Conservation (phyloP, 2,329 filamentous ascomycete genomes). For the Apiospora sp. region DNA sequence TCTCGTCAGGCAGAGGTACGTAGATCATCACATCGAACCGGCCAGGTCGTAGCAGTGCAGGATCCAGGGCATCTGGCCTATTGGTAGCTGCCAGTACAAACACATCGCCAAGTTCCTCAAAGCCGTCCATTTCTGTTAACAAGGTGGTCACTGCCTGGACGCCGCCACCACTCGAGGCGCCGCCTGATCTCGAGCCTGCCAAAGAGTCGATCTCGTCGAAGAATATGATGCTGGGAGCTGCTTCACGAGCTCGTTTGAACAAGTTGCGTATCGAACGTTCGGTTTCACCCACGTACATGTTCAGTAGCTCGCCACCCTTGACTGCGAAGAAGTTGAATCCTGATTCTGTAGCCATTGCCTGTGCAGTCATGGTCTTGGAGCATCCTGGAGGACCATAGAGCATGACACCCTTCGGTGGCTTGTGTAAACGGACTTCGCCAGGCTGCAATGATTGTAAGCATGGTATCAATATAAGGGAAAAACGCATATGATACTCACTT, state of each 20-base stretch:
- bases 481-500: conserved; percentile 38
- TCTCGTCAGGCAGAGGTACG: conserved; percentile 79
- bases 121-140: conserved; percentile 95
- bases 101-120: conserved; percentile 83
- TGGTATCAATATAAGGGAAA: neutral
- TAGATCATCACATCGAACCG: conserved; percentile 87
- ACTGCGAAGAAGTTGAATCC: conserved; percentile 94
- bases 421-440: conserved; percentile 48
- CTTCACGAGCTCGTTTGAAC: conserved; percentile 85
- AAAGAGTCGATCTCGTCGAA: conserved; percentile 97
- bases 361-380: conserved; percentile 91
- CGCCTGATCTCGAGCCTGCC: conserved; percentile 54
- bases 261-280: conserved; percentile 86
- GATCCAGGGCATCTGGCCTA: conserved; percentile 84
- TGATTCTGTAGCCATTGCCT: conserved; percentile 89
- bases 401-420: conserved; percentile 81
- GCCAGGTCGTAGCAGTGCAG: conserved; percentile 84
- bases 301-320: conserved; percentile 91
- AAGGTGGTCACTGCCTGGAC: conserved; percentile 90
- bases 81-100: conserved; percentile 93
- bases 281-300: conserved; percentile 97
- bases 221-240: conserved; percentile 91
- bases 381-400: conserved; percentile 94
- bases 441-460: conserved; percentile 41
- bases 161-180: conserved; percentile 47